Evolutionary conservation across 768 basidiomycete species (phyloP), one percentile per base, ranked within the genome.

Genomic region (Rhodotorula babjevae): DNA sequence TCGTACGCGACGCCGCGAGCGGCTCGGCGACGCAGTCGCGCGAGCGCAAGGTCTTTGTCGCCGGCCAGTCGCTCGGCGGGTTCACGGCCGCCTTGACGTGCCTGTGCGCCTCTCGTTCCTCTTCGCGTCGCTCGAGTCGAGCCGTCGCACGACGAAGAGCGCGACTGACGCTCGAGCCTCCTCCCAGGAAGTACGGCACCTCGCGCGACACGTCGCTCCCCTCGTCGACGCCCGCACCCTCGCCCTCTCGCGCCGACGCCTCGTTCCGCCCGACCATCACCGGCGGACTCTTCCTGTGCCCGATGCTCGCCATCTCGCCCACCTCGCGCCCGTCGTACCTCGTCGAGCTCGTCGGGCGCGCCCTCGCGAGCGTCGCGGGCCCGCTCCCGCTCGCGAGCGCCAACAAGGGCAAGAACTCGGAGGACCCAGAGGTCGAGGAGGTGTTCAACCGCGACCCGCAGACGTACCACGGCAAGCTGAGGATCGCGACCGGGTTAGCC

Each of bases 381-480:
- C 68, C 73, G 0, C 53, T 73, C 14, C 74, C 77, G 47, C 49
- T 78, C 36, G 77, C 77, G 1, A 56, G 55, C 15, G 77, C 75
- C 4, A 76, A 76, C 61, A 78, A 72, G 64, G 77, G 77, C n/a
- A 74, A 73, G 71, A 76, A 74, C n/a, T 59, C 64, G 10, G 74
- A 74, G 49, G 70, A 74, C 47, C 61, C 68, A 12, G 25, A 27
- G 3, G 62, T 72, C 9, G 75, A 78, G 65, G 50, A 72, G 50
- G 46, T 72, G 68, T 77, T 75, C 55, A 23, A 62, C 42, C 18
- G 42, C 9, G 59, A 77, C 49, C 76, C 76, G 40, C 72, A 74
- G 40, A 71, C 71, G 25, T 77, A 77, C 57, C 56, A 68, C 25
- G 77, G 77, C 31, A 72, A 71, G 60, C 61, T 78, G 16, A 50